phyloP scores from a whole-genome alignment of 805 yeast genomes.

The Yamadazyma sp. region DNA sequence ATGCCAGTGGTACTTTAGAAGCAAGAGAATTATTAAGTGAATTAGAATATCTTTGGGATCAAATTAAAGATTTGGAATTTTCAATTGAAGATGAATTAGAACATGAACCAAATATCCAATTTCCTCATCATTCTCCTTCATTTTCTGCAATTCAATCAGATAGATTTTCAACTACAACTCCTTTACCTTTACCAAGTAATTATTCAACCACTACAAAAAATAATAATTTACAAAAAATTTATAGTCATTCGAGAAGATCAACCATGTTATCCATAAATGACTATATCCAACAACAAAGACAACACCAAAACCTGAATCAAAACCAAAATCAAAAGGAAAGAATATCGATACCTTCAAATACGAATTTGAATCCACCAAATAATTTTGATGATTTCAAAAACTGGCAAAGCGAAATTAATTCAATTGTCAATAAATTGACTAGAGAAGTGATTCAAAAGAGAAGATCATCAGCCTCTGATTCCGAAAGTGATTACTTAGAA shows the following conservation, averaged over 20 bases:
- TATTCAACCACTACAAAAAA: constrained; percentile 23
- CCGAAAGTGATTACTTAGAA: constrained; percentile 18
- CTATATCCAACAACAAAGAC: constrained; percentile 32
- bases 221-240: constrained; percentile 38
- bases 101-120: constrained; percentile 19
- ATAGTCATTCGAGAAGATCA: constrained; percentile 41
- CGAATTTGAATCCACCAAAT: constrained; percentile 9
- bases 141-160: constrained; percentile 28
- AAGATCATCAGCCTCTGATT: constrained; percentile 9
- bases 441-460: constrained; percentile 29
- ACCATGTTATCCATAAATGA: constrained; percentile 35
- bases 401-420: constrained; percentile 55
- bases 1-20: constrained; percentile 65
- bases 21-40: constrained; percentile 64
- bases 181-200: constrained; percentile 27
- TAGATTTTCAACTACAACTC: constrained; percentile 35
- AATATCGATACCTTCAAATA: constrained; percentile 12
- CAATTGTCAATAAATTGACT: constrained; percentile 43
- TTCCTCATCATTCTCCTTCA: constrained; percentile 35
- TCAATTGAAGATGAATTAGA: constrained; percentile 28
- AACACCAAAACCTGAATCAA: constrained; percentile 1
- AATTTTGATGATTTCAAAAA: constrained; percentile 39
- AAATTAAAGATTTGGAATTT: constrained; percentile 49
- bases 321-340: background rate
- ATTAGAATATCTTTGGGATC: constrained; percentile 73